These are phyloP conservation scores for Phytophthora kernoviae DNA, from an alignment of 352 stramenopile species.

Conservation along the genomic window DNA sequence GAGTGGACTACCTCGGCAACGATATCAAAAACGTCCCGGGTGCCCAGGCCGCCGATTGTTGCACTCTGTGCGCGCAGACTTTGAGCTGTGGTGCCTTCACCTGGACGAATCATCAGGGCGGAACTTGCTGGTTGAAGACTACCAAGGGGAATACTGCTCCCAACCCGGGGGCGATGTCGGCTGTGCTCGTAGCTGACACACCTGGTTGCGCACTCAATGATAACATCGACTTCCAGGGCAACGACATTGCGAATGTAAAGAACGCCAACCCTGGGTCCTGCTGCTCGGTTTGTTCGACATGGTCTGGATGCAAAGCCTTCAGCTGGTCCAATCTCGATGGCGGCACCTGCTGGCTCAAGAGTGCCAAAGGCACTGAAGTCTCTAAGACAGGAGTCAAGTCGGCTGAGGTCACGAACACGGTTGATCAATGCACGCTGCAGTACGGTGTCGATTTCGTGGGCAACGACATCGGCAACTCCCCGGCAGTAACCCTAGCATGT, in stretches of 20 bases:
- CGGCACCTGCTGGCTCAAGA: conserved; percentile 35
- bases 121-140: conserved; percentile 35
- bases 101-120: conserved; percentile 27
- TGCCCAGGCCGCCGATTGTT: conserved; percentile 26
- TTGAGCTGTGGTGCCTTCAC: conserved; percentile 24
- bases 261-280: conserved; percentile 21
- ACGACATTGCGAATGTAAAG: conserved; percentile 38
- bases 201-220: conserved; percentile 21
- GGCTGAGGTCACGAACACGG: conserved; percentile 18
- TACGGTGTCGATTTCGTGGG: conserved; percentile 31
- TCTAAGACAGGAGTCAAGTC: conserved; percentile 22
- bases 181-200: conserved; percentile 9
- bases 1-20: conserved; percentile 52
- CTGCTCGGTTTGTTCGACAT: conserved; percentile 31
- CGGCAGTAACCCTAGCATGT: conserved; percentile 11
- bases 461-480: conserved; percentile 36
- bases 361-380: conserved; percentile 13
- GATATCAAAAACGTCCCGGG: conserved; percentile 33
- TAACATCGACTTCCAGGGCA: conserved; percentile 26
- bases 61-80: conserved; percentile 26
- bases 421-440: conserved; percentile 20
- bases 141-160: conserved; percentile 23
- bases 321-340: conserved; percentile 22
- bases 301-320: conserved; percentile 29
- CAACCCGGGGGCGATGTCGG: conserved; percentile 19